These are phyloP conservation scores for Yamadazyma endophytica DNA, from an alignment of 805 yeast species.

Conservation along the genomic window DNA sequence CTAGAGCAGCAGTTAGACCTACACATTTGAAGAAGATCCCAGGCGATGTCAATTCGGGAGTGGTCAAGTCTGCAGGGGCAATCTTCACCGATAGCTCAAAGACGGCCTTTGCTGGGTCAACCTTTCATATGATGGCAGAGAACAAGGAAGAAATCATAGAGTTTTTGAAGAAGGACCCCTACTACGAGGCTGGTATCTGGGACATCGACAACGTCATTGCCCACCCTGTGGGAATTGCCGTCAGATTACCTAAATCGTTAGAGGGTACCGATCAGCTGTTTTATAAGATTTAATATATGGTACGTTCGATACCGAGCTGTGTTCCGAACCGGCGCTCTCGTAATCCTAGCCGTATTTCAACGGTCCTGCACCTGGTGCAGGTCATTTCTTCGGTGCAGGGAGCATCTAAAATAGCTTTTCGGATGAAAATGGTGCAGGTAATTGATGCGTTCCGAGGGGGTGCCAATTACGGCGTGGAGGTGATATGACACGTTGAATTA, in stretches of 20 bases:
- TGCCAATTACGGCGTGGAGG: too few species aligned
- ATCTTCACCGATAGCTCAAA: constrained; percentile 36
- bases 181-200: constrained; percentile 68
- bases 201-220: constrained; percentile 60
- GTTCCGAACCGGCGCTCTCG: too few species aligned
- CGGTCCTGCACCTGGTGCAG: too few species aligned
- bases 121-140: constrained; percentile 59
- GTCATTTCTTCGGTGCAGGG: too few species aligned
- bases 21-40: constrained; percentile 39
- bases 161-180: constrained; percentile 59
- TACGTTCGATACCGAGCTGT: too few species aligned
- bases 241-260: constrained; percentile 30
- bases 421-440: too few species aligned
- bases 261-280: constrained; percentile 22
- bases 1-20: constrained; percentile 49
- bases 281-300: constrained; percentile 12
- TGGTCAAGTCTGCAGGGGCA: constrained; percentile 41
- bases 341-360: too few species aligned
- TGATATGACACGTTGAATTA: too few species aligned
- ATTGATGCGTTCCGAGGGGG: too few species aligned
- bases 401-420: too few species aligned
- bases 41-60: constrained; percentile 29
- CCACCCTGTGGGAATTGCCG: constrained; percentile 45
- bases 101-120: constrained; percentile 64
- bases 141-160: constrained; percentile 63